Evolutionary conservation across 352 stramenopile species (phyloP), one percentile per base, ranked within the genome.

Genomic region (Globisporangium paroecandrum): DNA sequence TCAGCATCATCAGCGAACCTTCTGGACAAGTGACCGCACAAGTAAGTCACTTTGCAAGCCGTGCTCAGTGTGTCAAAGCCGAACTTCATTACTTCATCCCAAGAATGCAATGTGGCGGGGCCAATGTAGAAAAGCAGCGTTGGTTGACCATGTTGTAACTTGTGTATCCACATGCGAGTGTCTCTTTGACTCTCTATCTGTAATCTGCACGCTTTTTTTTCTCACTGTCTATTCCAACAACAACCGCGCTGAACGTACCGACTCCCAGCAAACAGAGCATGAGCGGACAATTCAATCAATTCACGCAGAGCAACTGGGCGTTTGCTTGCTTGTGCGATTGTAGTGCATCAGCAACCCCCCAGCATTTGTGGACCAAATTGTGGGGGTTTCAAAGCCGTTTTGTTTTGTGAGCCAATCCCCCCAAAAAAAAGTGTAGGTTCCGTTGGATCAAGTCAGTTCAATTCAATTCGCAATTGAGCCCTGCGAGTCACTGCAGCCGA

Each of bases 361-460:
- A 32, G 27, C 27, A 32, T 51, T 20, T 51, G 18, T 51, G 43
- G 43, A 18, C 24, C 43, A 51, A 46, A 46, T 43, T 43, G 36
- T 43, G 36, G 8, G 10, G 36, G 41, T 49, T 47, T 47, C 41
- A 10, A n/a, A 20, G 41, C 15, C 41, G 41, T 36, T 36, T 36
- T 36, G 32, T 51, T 22, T 22, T 24, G 43, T 22, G 43, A 51
- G 43, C 43, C 43, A 51, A 47, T 12, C 34, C 2, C 4, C 41
- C 13, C 10, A 20, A n/a, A 51, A 46, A 46, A 51, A 47, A 51
- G 43, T 51, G 43, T 51, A 51, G 43, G 43, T 51, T 51, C 43
- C 43, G 43, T 51, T 51, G 43, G 43, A 51, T 51, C 43, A 18
- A 51, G 43, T 51, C 43, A 51, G 43, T 51, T 51, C 43, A 22